Evolutionary conservation across 495 filamentous ascomycete species (phyloP).

Genomic region (Xylaria cubensis): DNA sequence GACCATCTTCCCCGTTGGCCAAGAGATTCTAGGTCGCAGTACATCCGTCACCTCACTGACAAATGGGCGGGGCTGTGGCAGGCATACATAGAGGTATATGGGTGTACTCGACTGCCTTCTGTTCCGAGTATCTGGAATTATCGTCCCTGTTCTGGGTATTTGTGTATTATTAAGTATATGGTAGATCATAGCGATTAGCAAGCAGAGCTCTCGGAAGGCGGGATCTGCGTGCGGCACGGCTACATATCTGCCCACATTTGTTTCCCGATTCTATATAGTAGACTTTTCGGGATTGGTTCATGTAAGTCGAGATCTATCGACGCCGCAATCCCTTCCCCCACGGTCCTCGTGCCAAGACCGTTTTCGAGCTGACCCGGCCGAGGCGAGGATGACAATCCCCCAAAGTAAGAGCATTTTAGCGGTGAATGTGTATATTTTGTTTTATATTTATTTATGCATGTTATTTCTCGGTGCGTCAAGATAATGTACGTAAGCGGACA

Average conservation of each 20-base stretch:
- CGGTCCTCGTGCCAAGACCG: neutral
- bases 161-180: neutral
- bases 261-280: neutral
- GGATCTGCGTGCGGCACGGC: conserved; percentile 7
- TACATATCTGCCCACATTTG: neutral
- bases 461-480: neutral
- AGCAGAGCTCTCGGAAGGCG: neutral
- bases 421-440: neutral
- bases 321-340: conserved; percentile 10
- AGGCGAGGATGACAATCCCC: neutral
- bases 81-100: neutral
- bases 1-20: neutral
- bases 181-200: neutral
- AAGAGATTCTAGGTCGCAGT: neutral
- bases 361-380: neutral
- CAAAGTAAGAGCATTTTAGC: neutral
- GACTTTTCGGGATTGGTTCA: neutral
- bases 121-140: neutral
- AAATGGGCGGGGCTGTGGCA: conserved; percentile 1
- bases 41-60: neutral
- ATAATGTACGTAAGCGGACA: neutral
- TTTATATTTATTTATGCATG: neutral
- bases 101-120: neutral
- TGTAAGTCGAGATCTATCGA: neutral
- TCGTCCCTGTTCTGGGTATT: neutral